phyloP scores from a whole-genome alignment of 2,329 filamentous ascomycete genomes.

The Fusarium sp. region DNA sequence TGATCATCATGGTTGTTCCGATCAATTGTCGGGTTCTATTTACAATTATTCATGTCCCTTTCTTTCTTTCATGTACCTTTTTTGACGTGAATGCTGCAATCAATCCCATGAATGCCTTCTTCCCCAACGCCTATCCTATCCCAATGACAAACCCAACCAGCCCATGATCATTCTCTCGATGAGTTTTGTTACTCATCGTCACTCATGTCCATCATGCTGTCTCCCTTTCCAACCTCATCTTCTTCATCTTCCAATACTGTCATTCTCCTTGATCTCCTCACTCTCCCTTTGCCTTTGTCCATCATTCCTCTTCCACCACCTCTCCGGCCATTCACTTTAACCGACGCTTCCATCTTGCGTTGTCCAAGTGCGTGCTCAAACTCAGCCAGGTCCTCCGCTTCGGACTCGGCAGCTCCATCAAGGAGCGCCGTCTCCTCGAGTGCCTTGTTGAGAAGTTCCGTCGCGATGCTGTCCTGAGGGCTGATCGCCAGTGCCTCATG shows the following conservation, averaged over 20 bases:
- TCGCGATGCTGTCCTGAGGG: conserved; percentile 82
- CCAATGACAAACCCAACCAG: conserved; percentile 16
- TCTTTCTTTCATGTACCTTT: background rate
- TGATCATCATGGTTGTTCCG: background rate
- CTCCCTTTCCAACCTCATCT: conserved; percentile 51
- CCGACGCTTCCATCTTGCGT: conserved; percentile 55
- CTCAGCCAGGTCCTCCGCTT: conserved; percentile 55
- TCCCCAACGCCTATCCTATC: conserved; percentile 32
- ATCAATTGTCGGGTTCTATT: background rate
- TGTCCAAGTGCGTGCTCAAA: conserved; percentile 63
- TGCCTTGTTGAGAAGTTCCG: conserved; percentile 77
- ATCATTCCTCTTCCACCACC: conserved; percentile 36
- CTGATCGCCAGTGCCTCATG: conserved; percentile 84
- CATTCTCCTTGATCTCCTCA: conserved; percentile 46
- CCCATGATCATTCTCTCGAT: conserved; percentile 1
- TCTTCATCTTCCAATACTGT: conserved; percentile 47
- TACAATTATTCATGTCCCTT: conserved; percentile 1
- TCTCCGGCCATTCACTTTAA: conserved; percentile 47
- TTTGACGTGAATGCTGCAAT: conserved; percentile 1
- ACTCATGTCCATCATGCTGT: conserved; percentile 64
- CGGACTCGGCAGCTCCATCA: conserved; percentile 56
- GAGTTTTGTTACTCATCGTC: conserved; percentile 55
- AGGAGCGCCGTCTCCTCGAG: conserved; percentile 66
- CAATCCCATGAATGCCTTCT: conserved; percentile 2
- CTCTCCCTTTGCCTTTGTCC: conserved; percentile 58